Conservation (phyloP, 495 filamentous ascomycete genomes). For the Penicillium simplicissimum region DNA sequence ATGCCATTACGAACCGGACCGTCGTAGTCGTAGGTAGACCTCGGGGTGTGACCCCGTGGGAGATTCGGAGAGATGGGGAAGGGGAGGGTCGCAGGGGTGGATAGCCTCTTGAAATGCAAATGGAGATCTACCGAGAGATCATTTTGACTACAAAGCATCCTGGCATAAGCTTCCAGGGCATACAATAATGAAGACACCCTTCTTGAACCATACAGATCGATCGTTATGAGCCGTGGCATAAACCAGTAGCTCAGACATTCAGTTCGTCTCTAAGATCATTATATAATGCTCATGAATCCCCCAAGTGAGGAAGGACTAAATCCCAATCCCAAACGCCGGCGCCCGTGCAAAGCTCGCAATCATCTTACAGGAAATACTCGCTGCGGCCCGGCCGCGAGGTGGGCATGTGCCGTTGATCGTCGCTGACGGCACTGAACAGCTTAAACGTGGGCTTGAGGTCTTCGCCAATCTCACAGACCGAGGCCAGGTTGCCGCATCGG, state of each 20-base stretch:
- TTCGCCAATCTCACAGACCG: constrained; percentile 89
- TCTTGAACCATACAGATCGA: background rate
- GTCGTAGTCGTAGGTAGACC: background rate
- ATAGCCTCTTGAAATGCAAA: too few species aligned
- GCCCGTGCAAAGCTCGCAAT: constrained; percentile 38
- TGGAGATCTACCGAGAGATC: background rate
- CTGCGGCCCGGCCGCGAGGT: constrained; percentile 75
- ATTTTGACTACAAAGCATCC: too few species aligned
- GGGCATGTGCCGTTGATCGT: constrained; percentile 86
- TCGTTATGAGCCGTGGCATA: background rate
- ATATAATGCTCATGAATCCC: constrained; percentile 37
- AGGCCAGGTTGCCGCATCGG: constrained; percentile 94
- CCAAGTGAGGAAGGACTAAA: background rate
- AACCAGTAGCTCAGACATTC: constrained; percentile 12
- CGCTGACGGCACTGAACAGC: constrained; percentile 92
- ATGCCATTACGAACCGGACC: background rate
- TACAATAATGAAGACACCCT: background rate
- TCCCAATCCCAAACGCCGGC: constrained; percentile 36
- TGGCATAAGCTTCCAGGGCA: too few species aligned
- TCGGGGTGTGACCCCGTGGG: background rate
- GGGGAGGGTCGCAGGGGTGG: too few species aligned
- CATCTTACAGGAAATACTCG: constrained; percentile 89
- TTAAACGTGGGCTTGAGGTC: constrained; percentile 86
- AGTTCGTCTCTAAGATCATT: constrained; percentile 38
- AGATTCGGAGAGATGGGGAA: background rate